phyloP scores from a whole-genome alignment of 768 basidiomycete genomes.

The Tricholoma furcatifolium region DNA sequence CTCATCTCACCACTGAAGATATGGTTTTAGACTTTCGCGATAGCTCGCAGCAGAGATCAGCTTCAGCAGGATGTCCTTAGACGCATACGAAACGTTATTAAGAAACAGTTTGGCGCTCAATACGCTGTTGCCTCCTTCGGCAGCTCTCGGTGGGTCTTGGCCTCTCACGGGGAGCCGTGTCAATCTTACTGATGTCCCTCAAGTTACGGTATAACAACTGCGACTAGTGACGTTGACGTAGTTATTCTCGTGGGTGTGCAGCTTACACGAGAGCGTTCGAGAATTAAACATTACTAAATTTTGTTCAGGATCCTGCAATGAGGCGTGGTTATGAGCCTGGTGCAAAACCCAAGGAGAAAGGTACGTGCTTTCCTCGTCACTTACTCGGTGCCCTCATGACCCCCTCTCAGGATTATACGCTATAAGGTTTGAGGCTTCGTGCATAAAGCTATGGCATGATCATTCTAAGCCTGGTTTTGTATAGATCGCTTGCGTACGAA shows the following conservation, averaged over 20 bases:
- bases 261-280: background rate
- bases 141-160: conserved; percentile 33
- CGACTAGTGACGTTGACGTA: conserved; percentile 49
- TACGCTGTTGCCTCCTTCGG: conserved; percentile 45
- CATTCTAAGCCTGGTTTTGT: background rate
- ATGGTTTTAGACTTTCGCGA: background rate
- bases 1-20: no score
- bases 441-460: no score
- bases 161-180: no score
- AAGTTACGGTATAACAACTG: conserved; percentile 42
- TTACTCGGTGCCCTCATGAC: background rate
- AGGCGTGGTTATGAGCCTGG: conserved; percentile 16
- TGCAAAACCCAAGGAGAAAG: background rate
- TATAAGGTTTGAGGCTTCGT: conserved; percentile 3
- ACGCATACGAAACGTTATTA: conserved; percentile 25
- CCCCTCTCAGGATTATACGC: conserved; percentile 27
- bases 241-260: conserved; percentile 43
- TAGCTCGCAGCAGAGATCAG: background rate
- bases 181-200: background rate
- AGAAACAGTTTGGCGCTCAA: conserved; percentile 25
- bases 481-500: conserved; percentile 28
- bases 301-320: conserved; percentile 23
- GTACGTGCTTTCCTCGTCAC: conserved; percentile 6
- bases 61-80: background rate
- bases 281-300: background rate